Base-by-base conservation (phyloP, 805 yeast genomes). In the Myxozyma monticola region DNA sequence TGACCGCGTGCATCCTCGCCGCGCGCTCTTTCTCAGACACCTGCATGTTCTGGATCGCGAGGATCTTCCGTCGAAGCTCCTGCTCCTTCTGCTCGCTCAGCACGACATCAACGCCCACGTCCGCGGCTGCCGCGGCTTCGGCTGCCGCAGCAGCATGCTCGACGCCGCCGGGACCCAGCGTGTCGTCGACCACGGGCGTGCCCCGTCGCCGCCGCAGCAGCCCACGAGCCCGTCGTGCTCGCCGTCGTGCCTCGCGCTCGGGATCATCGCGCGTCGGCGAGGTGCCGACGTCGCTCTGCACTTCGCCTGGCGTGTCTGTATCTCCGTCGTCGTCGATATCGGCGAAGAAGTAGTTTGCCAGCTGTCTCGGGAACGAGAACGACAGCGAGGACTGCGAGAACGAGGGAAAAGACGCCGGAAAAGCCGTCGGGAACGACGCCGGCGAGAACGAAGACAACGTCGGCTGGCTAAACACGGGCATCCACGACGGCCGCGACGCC, bases 1-100 rank as follows among this genome's bases (percentile, higher is more conserved):
- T 69, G 26, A 70, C 59, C 28, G 57, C 51, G 48, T 70, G 74
- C 43, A 71, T 66, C 42, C 53, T 42, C 33, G 48, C 37, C 9
- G 69, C 73, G 31, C 66, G 61, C 33, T 69, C 71, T 15, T 61
- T 50, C 20, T 70, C 73, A 17, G 66, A 42, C 15, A 70, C 46
- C 21, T 59, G 61, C 20, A 61, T 40, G 3, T 51, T 51, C 30
- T 62, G 57, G 24, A 70, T 65, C 30, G 59, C 66, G 21, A 55
- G 22, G 30, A 70, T 71, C 42, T 60, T 58, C 33, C 49, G 55
- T 5, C 72, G 58, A 7, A 69, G 51, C 24, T 35, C 43, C 7
- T 41, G 45, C 37, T 59, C 53, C 15, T 53, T 44, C 35, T 37
- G 56, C 34, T 53, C 54, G 21, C 49, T 43, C 3, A 37, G 37